A percentile compares a stretch with the other conserved stretches of the same genome.
phyloP scores from a whole-genome alignment of 805 yeast species.

The Candida sakaeoensis region DNA sequence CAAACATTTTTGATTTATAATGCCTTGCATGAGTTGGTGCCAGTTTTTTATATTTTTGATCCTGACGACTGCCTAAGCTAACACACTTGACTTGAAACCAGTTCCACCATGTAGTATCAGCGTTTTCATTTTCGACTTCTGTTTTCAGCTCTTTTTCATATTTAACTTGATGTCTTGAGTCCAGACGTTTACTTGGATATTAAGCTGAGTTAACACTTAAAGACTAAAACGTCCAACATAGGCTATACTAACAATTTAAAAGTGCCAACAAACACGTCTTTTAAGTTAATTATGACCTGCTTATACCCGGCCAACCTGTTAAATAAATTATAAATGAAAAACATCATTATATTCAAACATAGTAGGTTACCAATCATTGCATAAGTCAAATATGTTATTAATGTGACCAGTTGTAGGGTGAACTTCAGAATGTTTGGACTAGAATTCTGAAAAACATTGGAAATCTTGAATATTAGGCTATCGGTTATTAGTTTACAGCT shows the following conservation, averaged over 20 bases:
- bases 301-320: conserved; percentile 5
- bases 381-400: conserved; percentile 16
- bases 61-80: not conserved
- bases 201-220: no score
- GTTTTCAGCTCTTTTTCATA: no score
- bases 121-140: no score
- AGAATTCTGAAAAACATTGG: conserved; percentile 11
- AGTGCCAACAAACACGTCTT: conserved; percentile 3
- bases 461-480: conserved; percentile 18
- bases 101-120: no score
- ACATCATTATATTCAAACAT: conserved; percentile 17
- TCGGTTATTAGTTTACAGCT: conserved; percentile 7
- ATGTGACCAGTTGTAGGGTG: conserved; percentile 8
- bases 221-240: no score
- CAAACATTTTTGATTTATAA: not conserved
- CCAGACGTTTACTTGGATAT: no score
- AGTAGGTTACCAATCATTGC: conserved; percentile 19
- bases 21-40: conserved; percentile 1
- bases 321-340: conserved; percentile 10
- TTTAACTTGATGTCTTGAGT: no score
- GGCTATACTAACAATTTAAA: conserved; percentile 8
- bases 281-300: conserved; percentile 5
- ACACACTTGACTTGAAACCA: no score
- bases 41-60: conserved; percentile 5
- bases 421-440: conserved; percentile 3